Base-by-base conservation (phyloP, 139 green algal genomes). In the Ettlia oleoabundans region DNA sequence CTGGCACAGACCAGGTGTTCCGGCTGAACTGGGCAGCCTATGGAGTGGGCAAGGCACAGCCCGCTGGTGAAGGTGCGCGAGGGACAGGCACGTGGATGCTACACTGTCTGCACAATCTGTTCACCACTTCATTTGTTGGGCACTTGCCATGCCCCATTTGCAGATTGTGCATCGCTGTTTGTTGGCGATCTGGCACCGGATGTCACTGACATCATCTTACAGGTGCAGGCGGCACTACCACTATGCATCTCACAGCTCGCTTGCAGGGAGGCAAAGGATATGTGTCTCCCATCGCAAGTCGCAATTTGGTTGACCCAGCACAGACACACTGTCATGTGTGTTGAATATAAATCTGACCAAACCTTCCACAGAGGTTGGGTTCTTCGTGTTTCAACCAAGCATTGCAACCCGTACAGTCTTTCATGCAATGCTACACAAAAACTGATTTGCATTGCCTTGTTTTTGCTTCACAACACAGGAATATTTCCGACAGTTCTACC, bases 171-270 rank as follows among this genome's bases (percentile, higher is more conserved):
- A 76, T 93, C 87, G 4, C 41, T 99, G 4, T 99, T 99, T 85
- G 95, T 99, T 24, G 96, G 96, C 5, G 96, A 99, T 82, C 87
- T 99, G 33, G 91, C 94, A 0, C 90, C 89, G 1, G 96, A 99
- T 35, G 96, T 99, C 6, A 96, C 91, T 35, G 96, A 99, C 85
- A 91, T 91, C 63, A 86, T 95, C 19, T 89, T 99, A 21, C 73
- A 80, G 73, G 73, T 68, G 15, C 47, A n/a, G n/a, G n/a, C n/a
- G n/a, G n/a, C n/a, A n/a, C n/a, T n/a, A n/a, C n/a, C n/a, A n/a
- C n/a, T n/a, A 58, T 24, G 15, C 47, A 58, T 58, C 47, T 58
- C n/a, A n/a, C n/a, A n/a, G n/a, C n/a, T n/a, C n/a, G n/a, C n/a
- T n/a, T n/a, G n/a, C n/a, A n/a, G n/a, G n/a, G n/a, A n/a, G n/a